Evolutionary conservation across 2,329 filamentous ascomycete species (phyloP), one percentile per base, ranked within the genome.

Genomic region (Ophiostoma populinum): DNA sequence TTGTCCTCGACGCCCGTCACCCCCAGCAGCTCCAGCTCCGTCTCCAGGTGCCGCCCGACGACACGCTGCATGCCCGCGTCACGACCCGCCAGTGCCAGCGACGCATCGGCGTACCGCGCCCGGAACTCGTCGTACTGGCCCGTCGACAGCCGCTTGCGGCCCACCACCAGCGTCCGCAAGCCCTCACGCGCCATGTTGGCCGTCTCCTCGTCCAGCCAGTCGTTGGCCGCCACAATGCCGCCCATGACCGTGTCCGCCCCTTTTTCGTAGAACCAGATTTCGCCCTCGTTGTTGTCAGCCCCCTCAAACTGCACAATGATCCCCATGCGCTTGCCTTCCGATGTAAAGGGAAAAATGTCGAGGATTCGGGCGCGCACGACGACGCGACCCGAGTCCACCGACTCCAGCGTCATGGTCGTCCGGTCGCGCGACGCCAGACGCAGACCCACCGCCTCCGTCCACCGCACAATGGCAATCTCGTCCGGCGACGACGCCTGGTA

Each of bases 181-280:
- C 90, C 90, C 62, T 98, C 92, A 32, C 90, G 75, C 6, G 92
- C 92, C 92, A 98, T 98, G 53, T 98, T 98, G n/a, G 83, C 82
- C 0, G 90, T 95, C 55, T 98, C 90, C 54, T 98, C 90, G 46
- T 98, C 90, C 1, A 98, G 72, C 92, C 90, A 98, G 58, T 98
- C 90, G 50, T 95, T 98, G 13, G 86, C 74, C 7, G 80, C 82
- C 24, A 98, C 90, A 44, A 98, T 95, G 3, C 77, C 69, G n/a
- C 77, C 72, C 92, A 98, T 98, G 43, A 98, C 87, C 0, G 90
- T 95, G 52, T 98, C 92, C 3, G 90, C 92, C 41, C 90, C 90
- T 56, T 98, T 98, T 49, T 98, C 86, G 51, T 87, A 95, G 58
- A 98, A 98, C 80, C 87, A 94, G 20, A 95, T 87, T 50, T 95